Conservation (phyloP, 768 basidiomycete species). For the Russula sp. region DNA sequence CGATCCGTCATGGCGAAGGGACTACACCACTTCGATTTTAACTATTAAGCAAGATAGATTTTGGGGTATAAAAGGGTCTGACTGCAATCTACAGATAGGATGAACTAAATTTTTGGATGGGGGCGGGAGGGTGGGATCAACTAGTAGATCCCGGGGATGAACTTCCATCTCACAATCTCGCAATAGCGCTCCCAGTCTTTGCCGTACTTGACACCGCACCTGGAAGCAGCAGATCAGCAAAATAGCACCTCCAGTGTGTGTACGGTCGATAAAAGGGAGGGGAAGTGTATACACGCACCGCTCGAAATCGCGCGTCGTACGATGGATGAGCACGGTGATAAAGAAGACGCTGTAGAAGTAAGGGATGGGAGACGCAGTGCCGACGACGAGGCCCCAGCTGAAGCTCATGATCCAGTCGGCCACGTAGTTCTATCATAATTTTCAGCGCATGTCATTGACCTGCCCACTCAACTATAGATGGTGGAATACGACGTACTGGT, state of each 20-base stretch:
- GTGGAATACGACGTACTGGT: conserved; percentile 51
- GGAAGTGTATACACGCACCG: conserved; percentile 40
- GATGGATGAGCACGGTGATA: conserved; percentile 85
- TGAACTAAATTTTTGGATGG: background rate
- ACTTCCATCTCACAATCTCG: conserved; percentile 81
- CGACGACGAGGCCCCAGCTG: conserved; percentile 78
- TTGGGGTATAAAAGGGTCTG: too few species aligned
- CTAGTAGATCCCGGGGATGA: conserved; percentile 83
- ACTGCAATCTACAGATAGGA: too few species aligned
- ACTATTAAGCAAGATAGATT: too few species aligned
- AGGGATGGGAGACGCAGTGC: conserved; percentile 74
- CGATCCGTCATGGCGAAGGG: too few species aligned
- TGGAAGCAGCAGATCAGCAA: conserved; percentile 12
- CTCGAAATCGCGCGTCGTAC: conserved; percentile 92
- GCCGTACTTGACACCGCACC: conserved; percentile 82
- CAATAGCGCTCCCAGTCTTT: conserved; percentile 95
- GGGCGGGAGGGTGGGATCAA: background rate
- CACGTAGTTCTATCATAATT: conserved; percentile 67
- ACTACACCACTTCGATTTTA: too few species aligned
- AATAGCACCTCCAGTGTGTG: background rate
- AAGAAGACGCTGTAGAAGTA: conserved; percentile 98
- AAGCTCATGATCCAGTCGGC: conserved; percentile 88
- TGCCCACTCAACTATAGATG: background rate
- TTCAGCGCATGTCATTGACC: background rate
- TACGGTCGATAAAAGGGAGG: background rate